Evolutionary conservation across 495 filamentous ascomycete genomes (phyloP).

Genomic region (Friedmanniomyces endolithicus): DNA sequence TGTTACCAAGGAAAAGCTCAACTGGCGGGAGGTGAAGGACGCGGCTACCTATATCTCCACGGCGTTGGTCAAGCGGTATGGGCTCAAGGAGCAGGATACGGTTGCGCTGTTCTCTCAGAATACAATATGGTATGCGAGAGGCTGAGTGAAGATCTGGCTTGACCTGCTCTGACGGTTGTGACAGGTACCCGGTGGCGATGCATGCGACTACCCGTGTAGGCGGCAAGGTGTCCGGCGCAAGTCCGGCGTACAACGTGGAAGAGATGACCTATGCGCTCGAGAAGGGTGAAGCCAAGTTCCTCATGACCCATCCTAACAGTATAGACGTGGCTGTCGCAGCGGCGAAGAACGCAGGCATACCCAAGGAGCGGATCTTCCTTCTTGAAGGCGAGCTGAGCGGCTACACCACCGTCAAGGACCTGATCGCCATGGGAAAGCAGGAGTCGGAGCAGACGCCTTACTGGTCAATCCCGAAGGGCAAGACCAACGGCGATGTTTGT

Average conservation of each 20-base stretch:
- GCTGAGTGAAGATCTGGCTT: neutral
- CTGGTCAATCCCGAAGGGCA: slow-evolving; percentile 36
- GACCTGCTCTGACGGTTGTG: slow-evolving; percentile 13
- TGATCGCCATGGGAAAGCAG: slow-evolving; percentile 35
- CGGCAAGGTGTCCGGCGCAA: slow-evolving; percentile 43
- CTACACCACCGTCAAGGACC: slow-evolving; percentile 38
- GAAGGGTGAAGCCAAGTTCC: slow-evolving; percentile 40
- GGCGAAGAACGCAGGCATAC: slow-evolving; percentile 41
- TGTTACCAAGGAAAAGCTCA: slow-evolving; percentile 42
- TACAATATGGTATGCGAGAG: slow-evolving; percentile 36
- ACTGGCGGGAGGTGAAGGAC: slow-evolving; percentile 39
- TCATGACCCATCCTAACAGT: slow-evolving; percentile 42
- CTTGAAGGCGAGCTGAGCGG: slow-evolving; percentile 41
- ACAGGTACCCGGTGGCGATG: slow-evolving; percentile 41
- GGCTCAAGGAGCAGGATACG: slow-evolving; percentile 36
- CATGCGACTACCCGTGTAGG: slow-evolving; percentile 39
- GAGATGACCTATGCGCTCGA: slow-evolving; percentile 51
- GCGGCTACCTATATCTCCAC: slow-evolving; percentile 44
- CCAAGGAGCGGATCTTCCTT: slow-evolving; percentile 39
- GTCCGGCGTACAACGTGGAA: slow-evolving; percentile 47
- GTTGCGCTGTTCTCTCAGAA: slow-evolving; percentile 46
- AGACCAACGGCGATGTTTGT: slow-evolving; percentile 43
- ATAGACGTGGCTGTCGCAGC: slow-evolving; percentile 38
- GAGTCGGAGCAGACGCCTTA: slow-evolving; percentile 30
- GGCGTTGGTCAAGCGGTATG: slow-evolving; percentile 40